These are phyloP conservation scores for Claviceps sp. DNA, from an alignment of 2,329 filamentous ascomycete species.

Conservation along the genomic window DNA sequence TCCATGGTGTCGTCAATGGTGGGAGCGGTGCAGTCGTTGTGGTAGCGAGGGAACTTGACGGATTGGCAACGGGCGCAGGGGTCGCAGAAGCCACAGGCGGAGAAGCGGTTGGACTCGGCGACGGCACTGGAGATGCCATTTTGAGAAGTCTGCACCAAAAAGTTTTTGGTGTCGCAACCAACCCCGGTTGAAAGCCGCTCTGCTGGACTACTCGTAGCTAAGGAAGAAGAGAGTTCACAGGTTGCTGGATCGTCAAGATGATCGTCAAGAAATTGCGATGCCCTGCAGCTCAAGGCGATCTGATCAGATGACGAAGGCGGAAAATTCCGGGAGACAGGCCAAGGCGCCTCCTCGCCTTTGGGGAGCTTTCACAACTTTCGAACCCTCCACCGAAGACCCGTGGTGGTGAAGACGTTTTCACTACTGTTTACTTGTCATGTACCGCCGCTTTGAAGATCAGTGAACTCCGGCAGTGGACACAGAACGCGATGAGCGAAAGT, in stretches of 20 bases:
- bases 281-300: not conserved
- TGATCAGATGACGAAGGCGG: not conserved
- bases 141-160: not conserved
- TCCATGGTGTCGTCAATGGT: conserved; percentile 26
- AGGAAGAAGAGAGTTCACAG: not conserved
- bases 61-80: not conserved
- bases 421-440: not conserved
- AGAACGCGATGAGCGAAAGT: not conserved
- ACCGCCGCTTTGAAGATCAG: not conserved
- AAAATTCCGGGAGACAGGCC: not conserved
- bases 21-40: conserved; percentile 14
- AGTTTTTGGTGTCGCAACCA: not conserved
- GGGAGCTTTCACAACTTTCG: not conserved
- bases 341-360: not conserved
- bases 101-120: not conserved
- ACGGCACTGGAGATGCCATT: conserved; percentile 5
- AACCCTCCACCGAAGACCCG: not conserved
- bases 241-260: not conserved
- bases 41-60: not conserved
- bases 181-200: not conserved
- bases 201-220: not conserved
- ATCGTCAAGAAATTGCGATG: not conserved
- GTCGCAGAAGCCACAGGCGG: conserved; percentile 8
- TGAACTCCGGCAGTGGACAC: not conserved
- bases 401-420: not conserved